Percentiles rank a stretch among this genome's conserved stretches.
phyloP scores from a whole-genome alignment of 495 filamentous ascomycete species.

The Pyronema domesticum region DNA sequence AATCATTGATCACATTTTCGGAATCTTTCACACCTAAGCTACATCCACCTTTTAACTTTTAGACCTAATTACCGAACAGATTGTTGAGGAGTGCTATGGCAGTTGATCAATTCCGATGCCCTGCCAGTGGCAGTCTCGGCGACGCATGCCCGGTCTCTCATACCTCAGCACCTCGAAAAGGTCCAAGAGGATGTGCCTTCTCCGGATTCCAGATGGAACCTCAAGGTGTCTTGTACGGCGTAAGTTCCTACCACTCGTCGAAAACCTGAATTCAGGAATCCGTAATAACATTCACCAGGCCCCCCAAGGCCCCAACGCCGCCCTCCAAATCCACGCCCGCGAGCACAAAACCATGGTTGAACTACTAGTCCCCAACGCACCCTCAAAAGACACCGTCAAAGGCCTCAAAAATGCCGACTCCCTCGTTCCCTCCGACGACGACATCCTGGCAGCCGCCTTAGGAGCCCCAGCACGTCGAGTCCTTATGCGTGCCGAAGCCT shows the following conservation, averaged over 20 bases:
- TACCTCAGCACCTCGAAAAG: too few relatives aligned
- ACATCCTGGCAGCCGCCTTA: conserved; percentile 33
- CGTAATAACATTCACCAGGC: conserved; percentile 8
- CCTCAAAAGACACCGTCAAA: conserved; percentile 14
- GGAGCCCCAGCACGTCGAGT: conserved; percentile 36
- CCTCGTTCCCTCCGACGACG: conserved; percentile 30
- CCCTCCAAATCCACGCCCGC: conserved; percentile 10
- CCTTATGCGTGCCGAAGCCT: conserved; percentile 34
- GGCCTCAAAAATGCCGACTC: conserved; percentile 27
- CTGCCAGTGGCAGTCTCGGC: too few relatives aligned
- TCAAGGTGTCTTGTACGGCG: conserved; percentile 9
- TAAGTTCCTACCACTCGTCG: conserved; percentile 4
- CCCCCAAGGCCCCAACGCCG: conserved; percentile 16
- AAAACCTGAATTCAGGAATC: not conserved
- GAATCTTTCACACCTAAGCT: too few relatives aligned
- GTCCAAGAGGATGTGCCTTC: conserved; percentile 16
- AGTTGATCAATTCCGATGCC: too few relatives aligned
- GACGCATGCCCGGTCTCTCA: too few relatives aligned
- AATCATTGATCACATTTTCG: too few relatives aligned
- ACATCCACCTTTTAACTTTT: too few relatives aligned
- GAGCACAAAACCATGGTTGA: conserved; percentile 22
- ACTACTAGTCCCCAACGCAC: conserved; percentile 21
- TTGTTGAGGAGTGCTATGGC: too few relatives aligned
- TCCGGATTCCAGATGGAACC: conserved; percentile 10
- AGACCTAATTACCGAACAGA: too few relatives aligned